A percentile compares a stretch with the other conserved stretches of the same genome.
These are phyloP conservation scores for Ogataea henricii DNA, from an alignment of 805 yeast species.

Conservation along the genomic window DNA sequence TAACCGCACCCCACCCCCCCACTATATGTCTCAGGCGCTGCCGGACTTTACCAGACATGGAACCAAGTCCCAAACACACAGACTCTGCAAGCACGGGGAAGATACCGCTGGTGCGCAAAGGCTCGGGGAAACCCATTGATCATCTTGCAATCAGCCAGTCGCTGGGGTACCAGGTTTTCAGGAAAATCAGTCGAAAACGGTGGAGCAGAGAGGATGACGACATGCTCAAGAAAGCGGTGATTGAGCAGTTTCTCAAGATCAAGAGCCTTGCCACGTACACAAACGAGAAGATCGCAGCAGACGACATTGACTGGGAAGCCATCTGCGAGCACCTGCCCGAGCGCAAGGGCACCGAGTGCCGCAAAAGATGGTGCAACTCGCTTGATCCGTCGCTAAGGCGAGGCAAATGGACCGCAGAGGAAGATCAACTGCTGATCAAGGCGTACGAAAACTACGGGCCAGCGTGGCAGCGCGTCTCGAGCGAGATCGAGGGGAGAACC, in stretches of 20 bases:
- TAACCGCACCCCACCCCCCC: not conserved
- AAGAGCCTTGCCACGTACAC: slow-evolving; percentile 22
- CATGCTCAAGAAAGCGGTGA: slow-evolving; percentile 45
- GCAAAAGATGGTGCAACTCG: slow-evolving; percentile 85
- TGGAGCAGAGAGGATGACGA: slow-evolving; percentile 82
- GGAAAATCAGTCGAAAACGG: slow-evolving; percentile 61
- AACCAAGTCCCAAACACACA: not conserved
- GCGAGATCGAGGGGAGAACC: slow-evolving; percentile 77
- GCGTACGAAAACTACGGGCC: slow-evolving; percentile 75
- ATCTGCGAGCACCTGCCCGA: slow-evolving; percentile 49
- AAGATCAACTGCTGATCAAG: slow-evolving; percentile 64
- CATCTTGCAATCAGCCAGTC: slow-evolving; percentile 66
- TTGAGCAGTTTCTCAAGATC: slow-evolving; percentile 31
- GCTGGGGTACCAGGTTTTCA: slow-evolving; percentile 71
- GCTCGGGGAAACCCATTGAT: slow-evolving; percentile 39
- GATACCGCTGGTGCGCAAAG: slow-evolving; percentile 13
- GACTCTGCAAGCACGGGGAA: not conserved
- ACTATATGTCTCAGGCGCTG: not conserved
- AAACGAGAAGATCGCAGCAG: slow-evolving; percentile 37
- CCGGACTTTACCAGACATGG: slow-evolving; percentile 1
- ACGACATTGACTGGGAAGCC: slow-evolving; percentile 61
- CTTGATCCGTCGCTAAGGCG: slow-evolving; percentile 78
- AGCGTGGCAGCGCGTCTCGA: slow-evolving; percentile 82
- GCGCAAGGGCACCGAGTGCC: slow-evolving; percentile 77
- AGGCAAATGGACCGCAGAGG: slow-evolving; percentile 85